phyloP scores from a whole-genome alignment of 805 yeast genomes.

The Yarrowia keelungensis region DNA sequence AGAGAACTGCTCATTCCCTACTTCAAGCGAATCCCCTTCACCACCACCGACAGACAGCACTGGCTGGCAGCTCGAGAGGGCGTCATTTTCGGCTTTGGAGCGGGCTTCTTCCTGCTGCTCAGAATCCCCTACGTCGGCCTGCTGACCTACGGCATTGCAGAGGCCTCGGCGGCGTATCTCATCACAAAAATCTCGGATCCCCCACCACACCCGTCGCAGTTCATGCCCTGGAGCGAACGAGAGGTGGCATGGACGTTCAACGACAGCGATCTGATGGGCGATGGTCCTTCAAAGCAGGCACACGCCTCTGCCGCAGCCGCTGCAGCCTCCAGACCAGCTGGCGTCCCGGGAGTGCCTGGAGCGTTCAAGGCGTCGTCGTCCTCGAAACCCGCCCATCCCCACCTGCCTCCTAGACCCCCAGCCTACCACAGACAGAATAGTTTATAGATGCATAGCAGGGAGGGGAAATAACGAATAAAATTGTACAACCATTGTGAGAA shows the following conservation, averaged over 20 bases:
- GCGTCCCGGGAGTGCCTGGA: constrained; percentile 9
- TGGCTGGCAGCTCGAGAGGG: constrained; percentile 65
- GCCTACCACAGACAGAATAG: constrained; percentile 3
- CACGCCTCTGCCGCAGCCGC: constrained; percentile 11
- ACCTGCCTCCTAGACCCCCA: constrained; percentile 8
- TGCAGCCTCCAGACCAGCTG: not conserved
- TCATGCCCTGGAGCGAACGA: constrained; percentile 47
- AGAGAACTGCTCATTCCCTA: constrained; percentile 60
- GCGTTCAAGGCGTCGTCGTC: constrained; percentile 5
- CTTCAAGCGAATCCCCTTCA: constrained; percentile 57
- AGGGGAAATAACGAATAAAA: no score
- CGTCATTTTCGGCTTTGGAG: constrained; percentile 62
- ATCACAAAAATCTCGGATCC: constrained; percentile 62
- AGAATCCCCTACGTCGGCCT: constrained; percentile 57
- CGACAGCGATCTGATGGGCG: constrained; percentile 20
- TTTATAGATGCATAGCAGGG: not conserved
- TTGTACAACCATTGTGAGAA: no score
- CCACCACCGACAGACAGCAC: constrained; percentile 52
- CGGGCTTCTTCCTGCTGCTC: constrained; percentile 56
- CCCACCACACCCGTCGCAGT: constrained; percentile 47
- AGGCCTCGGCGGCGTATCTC: constrained; percentile 61
- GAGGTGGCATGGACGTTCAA: constrained; percentile 48
- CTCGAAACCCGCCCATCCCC: constrained; percentile 9
- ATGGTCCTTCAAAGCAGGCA: not conserved
- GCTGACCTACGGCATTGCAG: constrained; percentile 60